Evolutionary conservation across 306 rosid genomes (phyloP).

Genomic region (Prunus padus): DNA sequence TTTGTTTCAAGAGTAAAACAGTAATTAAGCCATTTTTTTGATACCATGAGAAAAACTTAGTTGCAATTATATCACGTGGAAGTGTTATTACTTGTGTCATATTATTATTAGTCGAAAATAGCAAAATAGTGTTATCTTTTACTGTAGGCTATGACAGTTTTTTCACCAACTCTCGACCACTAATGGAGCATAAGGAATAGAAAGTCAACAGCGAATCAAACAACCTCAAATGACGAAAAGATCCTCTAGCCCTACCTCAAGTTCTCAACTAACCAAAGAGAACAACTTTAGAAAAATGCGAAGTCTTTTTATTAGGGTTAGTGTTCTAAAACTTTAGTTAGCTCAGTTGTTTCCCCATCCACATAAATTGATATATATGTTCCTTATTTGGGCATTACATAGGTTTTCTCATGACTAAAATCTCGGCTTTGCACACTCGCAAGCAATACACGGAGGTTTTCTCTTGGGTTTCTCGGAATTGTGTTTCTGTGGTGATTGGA

Average conservation of each 20-base stretch:
- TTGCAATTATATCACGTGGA: no score
- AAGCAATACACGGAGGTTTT: not conserved
- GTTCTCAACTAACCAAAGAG: not conserved
- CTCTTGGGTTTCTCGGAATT: conserved; percentile 7
- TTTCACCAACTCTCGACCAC: no score
- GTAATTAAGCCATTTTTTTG: no score
- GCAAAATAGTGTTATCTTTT: no score
- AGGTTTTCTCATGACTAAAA: not conserved
- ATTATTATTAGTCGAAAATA: no score
- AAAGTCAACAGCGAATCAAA: not conserved
- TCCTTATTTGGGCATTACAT: conserved; percentile 11
- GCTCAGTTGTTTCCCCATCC: not conserved
- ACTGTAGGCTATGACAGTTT: no score
- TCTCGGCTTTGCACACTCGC: not conserved
- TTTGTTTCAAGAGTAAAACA: no score
- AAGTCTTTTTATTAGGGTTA: conserved; percentile 33
- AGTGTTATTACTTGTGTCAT: no score
- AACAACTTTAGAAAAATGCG: not conserved
- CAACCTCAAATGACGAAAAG: no score
- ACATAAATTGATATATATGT: not conserved
- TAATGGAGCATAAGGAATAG: no score
- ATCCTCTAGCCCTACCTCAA: no score
- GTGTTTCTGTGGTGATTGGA: conserved; percentile 18
- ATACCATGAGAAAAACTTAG: no score
- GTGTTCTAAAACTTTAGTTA: conserved; percentile 38